These are phyloP conservation scores for Ustilago cynodontis DNA, from an alignment of 1,284 basidiomycete species.

Conservation along the genomic window DNA sequence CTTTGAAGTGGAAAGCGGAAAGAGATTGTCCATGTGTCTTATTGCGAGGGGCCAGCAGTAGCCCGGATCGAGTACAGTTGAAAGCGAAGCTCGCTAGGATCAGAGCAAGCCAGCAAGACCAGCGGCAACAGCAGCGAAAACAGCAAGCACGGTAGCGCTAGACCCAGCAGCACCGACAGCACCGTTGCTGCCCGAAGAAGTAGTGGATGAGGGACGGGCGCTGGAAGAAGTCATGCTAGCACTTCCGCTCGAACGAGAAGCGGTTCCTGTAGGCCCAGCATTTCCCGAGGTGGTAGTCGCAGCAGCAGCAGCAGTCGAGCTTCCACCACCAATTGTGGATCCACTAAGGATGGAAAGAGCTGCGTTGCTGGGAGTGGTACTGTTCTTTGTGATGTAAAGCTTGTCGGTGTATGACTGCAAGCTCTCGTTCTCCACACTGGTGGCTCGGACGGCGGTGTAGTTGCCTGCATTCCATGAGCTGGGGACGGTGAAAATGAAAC, in stretches of 20 bases:
- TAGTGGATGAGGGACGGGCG: constrained; percentile 12
- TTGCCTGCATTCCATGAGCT: constrained; percentile 56
- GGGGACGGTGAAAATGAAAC: constrained; percentile 55
- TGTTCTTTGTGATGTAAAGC: constrained; percentile 52
- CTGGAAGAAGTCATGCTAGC: constrained; percentile 24
- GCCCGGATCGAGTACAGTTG: not conserved
- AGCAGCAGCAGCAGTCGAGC: constrained; percentile 26
- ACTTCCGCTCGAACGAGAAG: constrained; percentile 14
- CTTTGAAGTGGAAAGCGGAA: not conserved
- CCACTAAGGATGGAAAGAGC: constrained; percentile 37
- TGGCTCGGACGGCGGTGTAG: constrained; percentile 51
- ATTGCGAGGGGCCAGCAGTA: no score
- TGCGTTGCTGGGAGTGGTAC: constrained; percentile 24
- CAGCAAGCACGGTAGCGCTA: constrained; percentile 10
- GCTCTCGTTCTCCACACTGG: constrained; percentile 31
- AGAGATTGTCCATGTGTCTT: constrained; percentile 3
- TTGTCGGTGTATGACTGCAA: constrained; percentile 61
- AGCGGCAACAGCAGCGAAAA: constrained; percentile 16
- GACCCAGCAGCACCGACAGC: constrained; percentile 15
- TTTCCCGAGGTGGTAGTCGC: constrained; percentile 15
- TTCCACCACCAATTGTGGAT: constrained; percentile 9
- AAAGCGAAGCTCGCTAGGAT: not conserved
- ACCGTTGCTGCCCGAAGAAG: constrained; percentile 10
- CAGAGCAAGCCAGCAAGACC: constrained; percentile 27
- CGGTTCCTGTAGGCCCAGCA: constrained; percentile 7